phyloP scores from a whole-genome alignment of 2,329 filamentous ascomycete genomes.

The Xylaria sp. region DNA sequence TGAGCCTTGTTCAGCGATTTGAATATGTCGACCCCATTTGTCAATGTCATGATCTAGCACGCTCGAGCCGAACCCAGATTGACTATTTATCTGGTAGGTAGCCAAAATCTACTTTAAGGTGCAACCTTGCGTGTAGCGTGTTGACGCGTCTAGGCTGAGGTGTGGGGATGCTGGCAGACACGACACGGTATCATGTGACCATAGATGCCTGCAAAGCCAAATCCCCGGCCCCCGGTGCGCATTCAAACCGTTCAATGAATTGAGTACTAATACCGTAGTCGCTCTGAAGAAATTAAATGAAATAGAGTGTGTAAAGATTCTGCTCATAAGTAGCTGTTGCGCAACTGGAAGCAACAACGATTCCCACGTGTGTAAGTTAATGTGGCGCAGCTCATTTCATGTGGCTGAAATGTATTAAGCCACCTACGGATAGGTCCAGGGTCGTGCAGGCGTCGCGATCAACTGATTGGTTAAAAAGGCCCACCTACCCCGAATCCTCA shows the following conservation, averaged over 20 bases:
- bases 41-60: conserved; percentile 41
- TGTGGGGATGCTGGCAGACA: conserved; percentile 25
- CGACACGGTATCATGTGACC: conserved; percentile 41
- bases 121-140: neutral
- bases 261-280: neutral
- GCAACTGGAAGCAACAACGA: neutral
- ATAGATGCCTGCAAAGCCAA: neutral
- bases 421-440: neutral
- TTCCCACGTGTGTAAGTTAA: conserved; percentile 11
- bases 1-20: conserved; percentile 66
- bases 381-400: conserved; percentile 5
- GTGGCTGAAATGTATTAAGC: conserved; percentile 18
- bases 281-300: neutral
- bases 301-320: neutral
- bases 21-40: conserved; percentile 52
- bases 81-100: conserved; percentile 19
- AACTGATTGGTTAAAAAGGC: neutral
- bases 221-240: neutral
- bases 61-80: neutral
- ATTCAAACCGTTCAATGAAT: neutral
- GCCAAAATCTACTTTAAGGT: neutral
- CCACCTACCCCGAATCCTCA: neutral
- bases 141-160: conserved; percentile 33
- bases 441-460: neutral
- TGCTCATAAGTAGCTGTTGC: neutral